Evolutionary conservation across 1,139 yeast genomes (phyloP), one percentile per base, ranked within the genome.

Genomic region (Eremothecium gossypii): DNA sequence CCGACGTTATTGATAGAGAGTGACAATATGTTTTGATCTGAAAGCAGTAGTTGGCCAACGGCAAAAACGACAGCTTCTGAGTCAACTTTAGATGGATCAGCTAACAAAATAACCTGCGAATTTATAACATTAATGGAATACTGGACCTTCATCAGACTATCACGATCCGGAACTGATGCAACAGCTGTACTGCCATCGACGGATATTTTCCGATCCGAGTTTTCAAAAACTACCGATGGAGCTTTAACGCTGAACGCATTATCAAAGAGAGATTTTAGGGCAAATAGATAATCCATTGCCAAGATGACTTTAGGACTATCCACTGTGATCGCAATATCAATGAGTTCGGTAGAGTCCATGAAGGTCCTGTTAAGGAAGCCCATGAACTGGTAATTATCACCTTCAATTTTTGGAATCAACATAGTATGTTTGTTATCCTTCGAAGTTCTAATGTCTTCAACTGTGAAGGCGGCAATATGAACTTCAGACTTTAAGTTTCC

Each of bases 31-130:
- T 78, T 76, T 53, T 83, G 87, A 47, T 83, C 79, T 0, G 91
- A 74, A 3, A 86, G 55, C 38, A 83, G 66, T 7, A 89, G 64
- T 54, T 89, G 96, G 45, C 83, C 94, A 12, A 87, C 79, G 52
- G 85, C 84, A 63, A 91, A 83, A 1, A 91, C 96, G 46, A 91
- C 73, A 0, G 98, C 98, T 53, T 89, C 95, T 0, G 95, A 77
- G 48, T 79, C 74, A 2, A 63, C 57, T 9, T 71, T 67, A 1
- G 82, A 71, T 1, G 96, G 85, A 58, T 89, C 86, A 0, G 96
- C 95, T 40, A 93, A 66, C 31, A 93, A 63, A 30, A 85, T 77
- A 12, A 91, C 69, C 0, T 95, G 83, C 0, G 93, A 82, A 45
- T 85, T 80, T n/a, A 78, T 76, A 38, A 91, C 65, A 54, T 83